phyloP scores from a whole-genome alignment of 345 rosid genomes.

The Corchorus capsularis region DNA sequence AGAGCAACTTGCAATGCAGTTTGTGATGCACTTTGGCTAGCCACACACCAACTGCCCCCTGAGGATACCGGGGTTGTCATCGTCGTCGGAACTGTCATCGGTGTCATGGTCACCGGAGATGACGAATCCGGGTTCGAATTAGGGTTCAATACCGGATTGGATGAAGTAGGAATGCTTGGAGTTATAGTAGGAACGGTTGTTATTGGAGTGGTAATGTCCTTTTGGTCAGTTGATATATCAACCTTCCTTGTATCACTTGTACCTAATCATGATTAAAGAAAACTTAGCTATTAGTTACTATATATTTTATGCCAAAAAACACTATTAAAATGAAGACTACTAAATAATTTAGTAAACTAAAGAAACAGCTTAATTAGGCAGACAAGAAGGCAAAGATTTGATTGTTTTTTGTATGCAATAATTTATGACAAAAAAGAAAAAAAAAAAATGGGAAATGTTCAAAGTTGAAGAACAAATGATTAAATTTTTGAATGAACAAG shows the following conservation, averaged over 20 bases:
- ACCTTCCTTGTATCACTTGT: slow-evolving; percentile 24
- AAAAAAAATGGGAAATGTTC: slow-evolving; percentile 9
- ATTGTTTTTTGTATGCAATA: slow-evolving; percentile 20
- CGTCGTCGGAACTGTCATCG: slow-evolving; percentile 28
- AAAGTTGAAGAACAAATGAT: slow-evolving; percentile 32
- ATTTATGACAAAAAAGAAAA: slow-evolving; percentile 20
- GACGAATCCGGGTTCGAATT: slow-evolving; percentile 49
- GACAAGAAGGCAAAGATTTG: slow-evolving; percentile 11
- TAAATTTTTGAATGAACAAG: slow-evolving; percentile 17
- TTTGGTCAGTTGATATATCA: slow-evolving; percentile 27
- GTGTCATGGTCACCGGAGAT: slow-evolving; percentile 35
- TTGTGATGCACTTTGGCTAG: slow-evolving; percentile 67
- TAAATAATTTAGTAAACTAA: not conserved
- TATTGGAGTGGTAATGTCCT: slow-evolving; percentile 63
- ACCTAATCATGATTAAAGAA: slow-evolving; percentile 21
- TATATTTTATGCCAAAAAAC: not conserved
- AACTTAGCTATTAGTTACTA: not conserved
- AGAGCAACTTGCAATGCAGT: slow-evolving; percentile 69
- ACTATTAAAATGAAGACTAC: slow-evolving; percentile 1
- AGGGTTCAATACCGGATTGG: slow-evolving; percentile 43
- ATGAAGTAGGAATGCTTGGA: slow-evolving; percentile 37
- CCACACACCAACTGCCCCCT: slow-evolving; percentile 80
- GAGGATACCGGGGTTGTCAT: slow-evolving; percentile 31
- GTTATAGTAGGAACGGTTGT: slow-evolving; percentile 54
- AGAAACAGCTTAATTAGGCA: slow-evolving; percentile 5